Conservation (phyloP, 345 rosid species). For the Acer yangbiense region DNA sequence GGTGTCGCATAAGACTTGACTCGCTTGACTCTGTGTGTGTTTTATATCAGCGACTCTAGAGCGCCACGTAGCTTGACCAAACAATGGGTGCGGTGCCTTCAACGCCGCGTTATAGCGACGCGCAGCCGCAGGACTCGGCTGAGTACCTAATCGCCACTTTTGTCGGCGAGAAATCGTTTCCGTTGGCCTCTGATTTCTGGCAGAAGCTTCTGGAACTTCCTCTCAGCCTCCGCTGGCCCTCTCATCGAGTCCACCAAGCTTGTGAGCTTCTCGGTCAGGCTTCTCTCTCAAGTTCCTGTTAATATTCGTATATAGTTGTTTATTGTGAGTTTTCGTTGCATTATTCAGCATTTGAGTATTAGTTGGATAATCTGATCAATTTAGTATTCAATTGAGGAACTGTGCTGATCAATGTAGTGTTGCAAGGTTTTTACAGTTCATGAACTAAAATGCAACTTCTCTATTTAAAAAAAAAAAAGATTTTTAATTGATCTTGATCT, state of each 20-base stretch:
- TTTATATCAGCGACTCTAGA: constrained; percentile 4
- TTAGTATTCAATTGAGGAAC: not conserved
- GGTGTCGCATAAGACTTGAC: constrained; percentile 39
- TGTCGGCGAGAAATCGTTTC: constrained; percentile 93
- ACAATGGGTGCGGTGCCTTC: constrained; percentile 94
- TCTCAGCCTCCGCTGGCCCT: constrained; percentile 68
- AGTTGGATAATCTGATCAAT: not conserved
- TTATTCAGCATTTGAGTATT: constrained; percentile 6
- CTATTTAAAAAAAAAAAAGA: not conserved
- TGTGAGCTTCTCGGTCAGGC: constrained; percentile 72
- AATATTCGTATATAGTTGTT: not conserved
- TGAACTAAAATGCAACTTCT: not conserved
- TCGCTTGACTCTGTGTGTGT: constrained; percentile 16
- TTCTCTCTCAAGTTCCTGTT: not conserved
- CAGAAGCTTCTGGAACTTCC: constrained; percentile 90
- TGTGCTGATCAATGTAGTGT: not conserved
- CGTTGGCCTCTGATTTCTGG: constrained; percentile 91
- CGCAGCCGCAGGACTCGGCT: constrained; percentile 50
- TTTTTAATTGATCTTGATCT: not conserved
- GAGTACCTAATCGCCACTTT: constrained; percentile 78
- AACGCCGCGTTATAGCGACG: constrained; percentile 54
- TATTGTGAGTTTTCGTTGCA: not conserved
- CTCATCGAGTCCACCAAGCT: constrained; percentile 66
- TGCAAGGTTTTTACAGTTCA: not conserved
- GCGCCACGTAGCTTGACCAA: not conserved